Evolutionary conservation across 176 grass and related monocot genomes (phyloP).

Genomic region (Lolium perenne): DNA sequence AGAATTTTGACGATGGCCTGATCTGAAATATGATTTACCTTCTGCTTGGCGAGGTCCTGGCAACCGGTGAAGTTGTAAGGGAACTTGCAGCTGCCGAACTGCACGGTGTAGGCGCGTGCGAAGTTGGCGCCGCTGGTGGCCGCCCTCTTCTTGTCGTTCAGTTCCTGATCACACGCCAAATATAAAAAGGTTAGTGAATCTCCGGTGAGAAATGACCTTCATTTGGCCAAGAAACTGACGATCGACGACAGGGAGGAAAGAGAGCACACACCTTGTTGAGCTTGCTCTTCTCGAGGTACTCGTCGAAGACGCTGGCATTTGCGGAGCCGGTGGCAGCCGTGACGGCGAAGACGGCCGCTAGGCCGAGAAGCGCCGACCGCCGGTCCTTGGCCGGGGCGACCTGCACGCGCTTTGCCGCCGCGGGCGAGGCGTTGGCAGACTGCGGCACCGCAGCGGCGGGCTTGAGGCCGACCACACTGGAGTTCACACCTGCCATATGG

Average conservation of each 20-base stretch:
- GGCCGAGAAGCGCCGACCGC: slow-evolving; percentile 68
- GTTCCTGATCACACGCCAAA: slow-evolving; percentile 50
- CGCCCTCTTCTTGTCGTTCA: slow-evolving; percentile 96
- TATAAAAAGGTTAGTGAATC: not conserved
- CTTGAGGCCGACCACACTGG: slow-evolving; percentile 72
- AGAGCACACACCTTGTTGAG: slow-evolving; percentile 68
- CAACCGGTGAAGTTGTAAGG: slow-evolving; percentile 98
- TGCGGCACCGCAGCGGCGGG: slow-evolving; percentile 56
- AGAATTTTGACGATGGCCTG: not conserved
- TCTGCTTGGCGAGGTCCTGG: slow-evolving; percentile 98
- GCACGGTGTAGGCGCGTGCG: slow-evolving; percentile 85
- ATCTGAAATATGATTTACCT: slow-evolving; percentile 48
- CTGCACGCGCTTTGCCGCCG: slow-evolving; percentile 34
- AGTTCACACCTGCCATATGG: slow-evolving; percentile 81
- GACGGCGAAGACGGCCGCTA: slow-evolving; percentile 68
- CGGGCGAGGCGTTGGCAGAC: slow-evolving; percentile 33
- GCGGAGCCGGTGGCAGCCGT: slow-evolving; percentile 50
- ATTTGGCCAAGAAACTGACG: not conserved
- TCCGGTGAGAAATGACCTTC: not conserved
- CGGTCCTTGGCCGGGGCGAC: slow-evolving; percentile 55
- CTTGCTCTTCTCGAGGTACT: slow-evolving; percentile 99
- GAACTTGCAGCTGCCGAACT: slow-evolving; percentile 94
- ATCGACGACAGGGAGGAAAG: not conserved
- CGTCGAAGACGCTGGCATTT: slow-evolving; percentile 72
- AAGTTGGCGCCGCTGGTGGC: slow-evolving; percentile 88